These are phyloP conservation scores for Aeminium ludgeri DNA, from an alignment of 495 filamentous ascomycete species.

Conservation along the genomic window DNA sequence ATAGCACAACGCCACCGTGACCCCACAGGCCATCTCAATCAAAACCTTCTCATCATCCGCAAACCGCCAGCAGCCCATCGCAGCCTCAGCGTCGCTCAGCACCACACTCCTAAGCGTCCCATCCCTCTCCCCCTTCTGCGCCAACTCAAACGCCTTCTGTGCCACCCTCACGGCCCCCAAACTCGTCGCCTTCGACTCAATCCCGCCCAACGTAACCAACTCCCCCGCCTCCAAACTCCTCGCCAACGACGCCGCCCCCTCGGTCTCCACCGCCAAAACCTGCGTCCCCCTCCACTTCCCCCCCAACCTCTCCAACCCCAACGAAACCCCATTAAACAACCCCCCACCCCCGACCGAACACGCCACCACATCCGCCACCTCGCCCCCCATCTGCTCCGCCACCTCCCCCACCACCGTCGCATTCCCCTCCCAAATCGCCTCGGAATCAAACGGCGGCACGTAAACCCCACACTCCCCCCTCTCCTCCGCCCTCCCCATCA, in stretches of 20 bases:
- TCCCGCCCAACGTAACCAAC: constrained; percentile 40
- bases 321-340: constrained; percentile 60
- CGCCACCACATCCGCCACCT: constrained; percentile 47
- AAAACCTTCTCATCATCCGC: constrained; percentile 68
- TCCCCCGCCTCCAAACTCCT: constrained; percentile 40
- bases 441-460: constrained; percentile 80
- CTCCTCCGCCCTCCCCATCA: constrained; percentile 31
- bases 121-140: constrained; percentile 19
- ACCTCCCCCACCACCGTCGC: constrained; percentile 62
- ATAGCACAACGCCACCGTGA: constrained; percentile 38
- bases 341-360: constrained; percentile 85
- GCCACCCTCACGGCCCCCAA: constrained; percentile 64
- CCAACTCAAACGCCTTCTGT: constrained; percentile 50
- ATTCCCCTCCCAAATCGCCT: constrained; percentile 69
- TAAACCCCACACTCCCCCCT: constrained; percentile 44
- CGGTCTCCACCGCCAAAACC: constrained; percentile 69
- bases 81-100: constrained; percentile 65
- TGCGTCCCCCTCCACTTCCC: constrained; percentile 26
- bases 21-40: constrained; percentile 73
- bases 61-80: constrained; percentile 53
- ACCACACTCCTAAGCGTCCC: constrained; percentile 47
- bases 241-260: constrained; percentile 58
- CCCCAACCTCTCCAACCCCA: constrained; percentile 40
- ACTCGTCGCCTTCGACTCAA: constrained; percentile 66
- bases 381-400: constrained; percentile 29